Base-by-base conservation (phyloP, 306 rosid genomes). In the Dalbergia cochinchinensis region DNA sequence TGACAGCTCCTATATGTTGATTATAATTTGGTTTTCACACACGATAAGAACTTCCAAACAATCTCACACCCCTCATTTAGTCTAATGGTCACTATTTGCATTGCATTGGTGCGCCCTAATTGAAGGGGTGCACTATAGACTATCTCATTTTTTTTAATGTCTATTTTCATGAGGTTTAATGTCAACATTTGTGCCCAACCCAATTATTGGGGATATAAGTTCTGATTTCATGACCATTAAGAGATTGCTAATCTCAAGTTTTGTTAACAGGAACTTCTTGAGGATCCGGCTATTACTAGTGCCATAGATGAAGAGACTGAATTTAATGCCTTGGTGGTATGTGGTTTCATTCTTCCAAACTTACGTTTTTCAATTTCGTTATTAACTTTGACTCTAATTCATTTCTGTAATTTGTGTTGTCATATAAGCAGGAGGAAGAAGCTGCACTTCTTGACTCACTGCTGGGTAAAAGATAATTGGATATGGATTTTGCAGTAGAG, bases 281-380 rank as follows among this genome's bases (percentile, higher is more conserved):
- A 91, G 81, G 98, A 94, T 78, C 90, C 93, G n/a, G 88, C 94
- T 33, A 74, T 92, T 74, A 85, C 78, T 26, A 87, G 97, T 6
- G 94, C 91, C 65, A 86, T 90, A 75, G 98, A 94, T 67, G 97
- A 94, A 86, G 98, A 94, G 85, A 94, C 98, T 12, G 97, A 94
- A 88, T 94, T 94, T 74, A 94, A 94, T 55, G 97, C 98, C 59
- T 84, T 94, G 89, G 94, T 89, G 94, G 97, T 94, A 89, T 47
- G 92, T 75, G 60, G 39, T 75, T 83, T 81, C 77, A 31, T 70
- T 78, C 44, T 80, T 69, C 79, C 47, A 65, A 51, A 47, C 81
- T n/a, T 45, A 10, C 16, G 16, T 65, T 63, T 48, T 53, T 26
- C 0, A 26, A 13, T 45, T 39, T 72, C 45, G 60, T 67, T 41